Conservation (phyloP, 2,329 filamentous ascomycete genomes). For the Orbilia oligospora region DNA sequence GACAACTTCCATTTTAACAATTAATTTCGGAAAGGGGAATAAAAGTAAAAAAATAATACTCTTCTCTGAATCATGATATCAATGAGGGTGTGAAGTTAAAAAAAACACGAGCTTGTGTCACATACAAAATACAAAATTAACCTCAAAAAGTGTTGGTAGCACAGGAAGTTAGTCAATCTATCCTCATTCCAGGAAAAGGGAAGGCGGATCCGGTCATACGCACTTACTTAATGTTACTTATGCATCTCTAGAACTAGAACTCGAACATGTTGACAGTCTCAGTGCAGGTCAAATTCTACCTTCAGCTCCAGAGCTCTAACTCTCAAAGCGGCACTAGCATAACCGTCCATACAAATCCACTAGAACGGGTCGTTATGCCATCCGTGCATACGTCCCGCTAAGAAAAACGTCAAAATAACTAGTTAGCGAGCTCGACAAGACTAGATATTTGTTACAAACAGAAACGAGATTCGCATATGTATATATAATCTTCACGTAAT, state of each 20-base stretch:
- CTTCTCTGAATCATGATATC: background rate
- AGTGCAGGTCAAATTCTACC: background rate
- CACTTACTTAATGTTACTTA: too few relatives aligned
- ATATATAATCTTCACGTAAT: conserved; percentile 13
- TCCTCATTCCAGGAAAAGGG: conserved; percentile 6
- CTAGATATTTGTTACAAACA: background rate
- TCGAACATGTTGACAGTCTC: background rate
- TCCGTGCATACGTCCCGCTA: background rate
- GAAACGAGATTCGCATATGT: background rate
- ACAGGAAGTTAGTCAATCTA: conserved; percentile 1
- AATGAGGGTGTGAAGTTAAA: background rate
- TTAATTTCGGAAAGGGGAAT: background rate
- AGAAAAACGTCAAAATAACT: background rate
- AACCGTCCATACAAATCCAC: background rate
- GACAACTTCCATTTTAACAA: background rate
- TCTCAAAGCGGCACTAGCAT: background rate
- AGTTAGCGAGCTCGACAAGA: background rate
- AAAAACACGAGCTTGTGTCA: background rate
- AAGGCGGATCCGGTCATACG: background rate
- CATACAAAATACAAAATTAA: background rate
- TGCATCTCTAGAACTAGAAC: too few relatives aligned
- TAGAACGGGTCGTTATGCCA: background rate
- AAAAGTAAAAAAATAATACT: too few relatives aligned
- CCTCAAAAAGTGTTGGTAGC: conserved; percentile 1
- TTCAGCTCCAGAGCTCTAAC: conserved; percentile 5